Evolutionary conservation across 1,284 basidiomycete species (phyloP), one percentile per base, ranked within the genome.

Genomic region (Malassezia brasiliensis): DNA sequence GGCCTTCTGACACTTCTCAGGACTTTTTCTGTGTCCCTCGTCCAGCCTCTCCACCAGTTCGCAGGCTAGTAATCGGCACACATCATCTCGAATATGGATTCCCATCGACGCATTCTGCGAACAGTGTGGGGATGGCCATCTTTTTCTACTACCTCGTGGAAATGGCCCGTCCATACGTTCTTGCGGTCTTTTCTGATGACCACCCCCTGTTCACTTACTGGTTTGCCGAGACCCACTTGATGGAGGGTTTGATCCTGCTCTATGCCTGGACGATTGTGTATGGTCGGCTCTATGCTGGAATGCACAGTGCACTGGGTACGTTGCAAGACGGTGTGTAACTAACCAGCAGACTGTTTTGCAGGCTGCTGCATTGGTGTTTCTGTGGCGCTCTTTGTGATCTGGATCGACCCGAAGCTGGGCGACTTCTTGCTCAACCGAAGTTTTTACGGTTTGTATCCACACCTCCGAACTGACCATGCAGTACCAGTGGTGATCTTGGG

Each of bases 61-160:
- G 84, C 7, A 82, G 93, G 36, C 79, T 96, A 3, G 69, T 74
- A 3, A 72, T 78, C 25, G 76, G 77, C 17, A 76, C 72, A 2
- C 77, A 78, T 52, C 75, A 68, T 42, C 71, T 77, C 38, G 78
- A 78, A 62, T 90, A 90, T 70, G 91, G 93, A 15, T 96, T 96
- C 72, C 91, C 90, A 0, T 96, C 90, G 0, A 96, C 91, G 0
- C 93, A 98, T 72, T 88, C 89, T 1, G 90, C 91, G 1, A 96
- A 93, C 74, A 83, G 83, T 46, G 82, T 90, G 52, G 89, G 88
- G 35, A 87, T 93, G 61, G 89, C 88, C 0, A 54, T 72, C 22
- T 67, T 64, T 49, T 50, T 68, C 51, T 74, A 71, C 31, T 58
- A 68, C 17, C 68, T 66, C 56, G 50, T 71, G n/a, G 30, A 51